phyloP scores from a whole-genome alignment of 1,139 yeast genomes.

The Blastobotrys indianensis region DNA sequence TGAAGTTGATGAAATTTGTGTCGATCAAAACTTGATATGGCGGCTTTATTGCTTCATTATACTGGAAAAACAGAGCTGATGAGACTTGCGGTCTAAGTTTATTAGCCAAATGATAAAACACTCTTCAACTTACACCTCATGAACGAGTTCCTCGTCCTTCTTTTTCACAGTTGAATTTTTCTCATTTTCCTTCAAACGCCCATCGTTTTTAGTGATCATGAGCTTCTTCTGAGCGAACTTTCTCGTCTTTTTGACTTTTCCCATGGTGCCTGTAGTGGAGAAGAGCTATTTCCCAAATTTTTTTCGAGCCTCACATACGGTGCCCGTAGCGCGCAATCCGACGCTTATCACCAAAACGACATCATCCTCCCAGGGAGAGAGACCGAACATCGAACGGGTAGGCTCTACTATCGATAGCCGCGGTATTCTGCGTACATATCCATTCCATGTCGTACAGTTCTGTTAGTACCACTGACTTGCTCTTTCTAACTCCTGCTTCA shows the following conservation, averaged over 20 bases:
- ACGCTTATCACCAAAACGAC: too few species aligned
- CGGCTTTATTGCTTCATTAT: constrained; percentile 87
- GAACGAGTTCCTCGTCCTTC: constrained; percentile 76
- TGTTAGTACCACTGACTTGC: too few species aligned
- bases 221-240: constrained; percentile 92
- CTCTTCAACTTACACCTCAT: constrained; percentile 42
- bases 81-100: constrained; percentile 78
- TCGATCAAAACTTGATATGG: constrained; percentile 94
- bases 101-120: not conserved
- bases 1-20: constrained; percentile 93
- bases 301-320: not conserved
- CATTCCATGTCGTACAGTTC: too few species aligned
- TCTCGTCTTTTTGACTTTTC: constrained; percentile 94
- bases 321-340: too few species aligned
- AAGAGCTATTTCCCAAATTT: not conserved
- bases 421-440: too few species aligned
- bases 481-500: constrained; percentile 12
- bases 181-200: constrained; percentile 46
- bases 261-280: constrained; percentile 47
- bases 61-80: constrained; percentile 91
- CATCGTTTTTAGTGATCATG: constrained; percentile 66
- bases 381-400: too few species aligned
- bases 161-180: constrained; percentile 30
- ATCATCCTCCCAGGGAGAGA: too few species aligned
- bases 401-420: too few species aligned